phyloP scores from a whole-genome alignment of 2,329 filamentous ascomycete genomes.

The Arthrobotrys musiformis region DNA sequence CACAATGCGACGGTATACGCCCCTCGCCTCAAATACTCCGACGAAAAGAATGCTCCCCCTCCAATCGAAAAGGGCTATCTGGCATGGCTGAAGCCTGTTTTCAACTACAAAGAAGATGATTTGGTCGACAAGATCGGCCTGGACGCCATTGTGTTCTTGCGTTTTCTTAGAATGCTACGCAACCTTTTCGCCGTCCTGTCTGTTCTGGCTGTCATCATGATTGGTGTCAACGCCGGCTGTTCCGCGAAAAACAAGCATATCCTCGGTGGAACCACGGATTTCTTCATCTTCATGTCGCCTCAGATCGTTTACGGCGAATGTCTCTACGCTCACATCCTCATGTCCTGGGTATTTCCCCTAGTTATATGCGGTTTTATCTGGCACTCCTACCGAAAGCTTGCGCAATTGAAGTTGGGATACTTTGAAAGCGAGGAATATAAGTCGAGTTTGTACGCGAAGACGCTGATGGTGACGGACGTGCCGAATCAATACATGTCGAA shows the following conservation, averaged over 20 bases:
- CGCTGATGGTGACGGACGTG: conserved; percentile 80
- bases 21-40: conserved; percentile 90
- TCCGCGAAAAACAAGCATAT: conserved; percentile 54
- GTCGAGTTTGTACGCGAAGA: conserved; percentile 80
- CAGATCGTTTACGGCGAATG: conserved; percentile 67
- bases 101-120: conserved; percentile 79
- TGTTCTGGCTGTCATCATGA: conserved; percentile 33
- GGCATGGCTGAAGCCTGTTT: conserved; percentile 83
- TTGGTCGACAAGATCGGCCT: conserved; percentile 85
- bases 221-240: conserved; percentile 40
- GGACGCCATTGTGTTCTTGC: conserved; percentile 72
- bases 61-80: conserved; percentile 86
- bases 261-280: not conserved
- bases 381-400: conserved; percentile 84
- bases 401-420: conserved; percentile 77
- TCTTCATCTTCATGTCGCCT: conserved; percentile 71
- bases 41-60: conserved; percentile 88
- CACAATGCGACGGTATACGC: conserved; percentile 94
- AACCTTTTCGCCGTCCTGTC: conserved; percentile 50
- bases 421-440: conserved; percentile 90
- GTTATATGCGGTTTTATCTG: conserved; percentile 83
- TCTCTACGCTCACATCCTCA: conserved; percentile 71
- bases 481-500: conserved; percentile 80
- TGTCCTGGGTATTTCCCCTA: conserved; percentile 76
- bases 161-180: conserved; percentile 53